These are phyloP conservation scores for Rubroshorea leprosula DNA, from an alignment of 345 rosid species.

Conservation along the genomic window DNA sequence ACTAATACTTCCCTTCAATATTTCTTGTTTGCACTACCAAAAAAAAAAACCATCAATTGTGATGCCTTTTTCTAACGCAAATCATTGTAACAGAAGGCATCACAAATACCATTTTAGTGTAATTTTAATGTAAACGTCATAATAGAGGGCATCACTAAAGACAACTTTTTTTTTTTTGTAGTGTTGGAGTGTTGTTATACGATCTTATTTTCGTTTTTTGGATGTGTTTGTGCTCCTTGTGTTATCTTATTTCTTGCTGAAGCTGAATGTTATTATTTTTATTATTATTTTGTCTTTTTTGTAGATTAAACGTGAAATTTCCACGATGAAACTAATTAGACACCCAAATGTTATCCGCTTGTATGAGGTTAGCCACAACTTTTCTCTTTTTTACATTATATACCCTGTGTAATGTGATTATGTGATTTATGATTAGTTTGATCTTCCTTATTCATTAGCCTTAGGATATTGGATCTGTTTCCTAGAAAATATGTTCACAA, in stretches of 20 bases:
- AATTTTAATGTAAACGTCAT: no score
- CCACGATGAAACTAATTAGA: constrained; percentile 83
- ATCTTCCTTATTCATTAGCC: background rate
- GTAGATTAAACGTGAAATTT: constrained; percentile 95
- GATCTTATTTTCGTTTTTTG: background rate
- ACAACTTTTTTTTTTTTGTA: no score
- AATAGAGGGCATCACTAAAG: no score
- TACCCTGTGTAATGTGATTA: background rate
- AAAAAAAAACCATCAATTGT: no score
- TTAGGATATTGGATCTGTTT: background rate
- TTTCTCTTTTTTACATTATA: constrained; percentile 14
- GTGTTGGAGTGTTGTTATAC: no score
- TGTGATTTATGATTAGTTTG: background rate
- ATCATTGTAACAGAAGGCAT: no score
- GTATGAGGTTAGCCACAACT: constrained; percentile 61
- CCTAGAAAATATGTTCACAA: no score
- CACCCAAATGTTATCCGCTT: constrained; percentile 96
- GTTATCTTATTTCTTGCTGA: background rate
- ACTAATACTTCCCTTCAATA: background rate
- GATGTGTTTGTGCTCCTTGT: background rate
- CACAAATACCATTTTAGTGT: no score
- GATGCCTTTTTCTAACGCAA: no score
- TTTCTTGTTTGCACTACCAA: background rate
- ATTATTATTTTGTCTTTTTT: constrained; percentile 5
- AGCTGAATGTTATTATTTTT: no score